Conservation (phyloP, 108 stramenopile genomes). For the Craspedostauros australis region DNA sequence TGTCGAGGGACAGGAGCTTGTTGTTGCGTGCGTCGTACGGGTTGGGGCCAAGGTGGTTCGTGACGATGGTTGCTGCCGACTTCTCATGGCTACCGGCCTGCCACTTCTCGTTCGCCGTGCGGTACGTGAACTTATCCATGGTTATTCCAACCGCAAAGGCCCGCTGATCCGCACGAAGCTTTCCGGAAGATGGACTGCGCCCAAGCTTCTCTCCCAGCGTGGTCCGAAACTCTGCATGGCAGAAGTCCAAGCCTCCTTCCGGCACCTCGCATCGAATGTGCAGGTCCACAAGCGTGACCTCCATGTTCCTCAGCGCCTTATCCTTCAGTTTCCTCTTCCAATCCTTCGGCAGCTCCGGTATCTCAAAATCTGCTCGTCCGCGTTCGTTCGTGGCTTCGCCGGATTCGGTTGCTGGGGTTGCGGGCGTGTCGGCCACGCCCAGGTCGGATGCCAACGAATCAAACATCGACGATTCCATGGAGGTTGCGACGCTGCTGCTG, state of each 20-base stretch:
- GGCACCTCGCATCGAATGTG: conserved; percentile 78
- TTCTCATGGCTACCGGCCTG: conserved; percentile 36
- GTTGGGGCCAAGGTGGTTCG: conserved; percentile 33
- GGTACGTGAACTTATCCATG: conserved; percentile 38
- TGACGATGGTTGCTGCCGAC: conserved; percentile 4
- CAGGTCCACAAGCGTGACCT: conserved; percentile 52
- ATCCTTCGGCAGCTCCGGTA: conserved; percentile 34
- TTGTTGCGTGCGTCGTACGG: conserved; percentile 47
- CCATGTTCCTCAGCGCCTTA: conserved; percentile 66
- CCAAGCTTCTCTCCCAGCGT: not conserved
- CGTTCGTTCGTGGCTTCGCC: conserved; percentile 5
- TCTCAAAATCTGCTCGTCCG: not conserved
- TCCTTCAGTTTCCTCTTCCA: conserved; percentile 59
- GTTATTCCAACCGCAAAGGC: conserved; percentile 73
- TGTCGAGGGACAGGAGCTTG: conserved; percentile 45
- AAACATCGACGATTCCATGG: conserved; percentile 5
- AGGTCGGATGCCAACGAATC: conserved; percentile 7
- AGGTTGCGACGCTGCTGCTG: not conserved
- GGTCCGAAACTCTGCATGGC: conserved; percentile 15
- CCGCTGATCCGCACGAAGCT: conserved; percentile 27
- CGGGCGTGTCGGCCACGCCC: conserved; percentile 1
- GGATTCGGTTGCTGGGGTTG: not conserved
- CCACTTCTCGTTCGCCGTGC: conserved; percentile 58
- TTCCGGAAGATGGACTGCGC: not conserved
- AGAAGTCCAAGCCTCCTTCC: conserved; percentile 53